Base-by-base conservation (phyloP, 2,329 filamentous ascomycete genomes). In the Fusarium dimerum region DNA sequence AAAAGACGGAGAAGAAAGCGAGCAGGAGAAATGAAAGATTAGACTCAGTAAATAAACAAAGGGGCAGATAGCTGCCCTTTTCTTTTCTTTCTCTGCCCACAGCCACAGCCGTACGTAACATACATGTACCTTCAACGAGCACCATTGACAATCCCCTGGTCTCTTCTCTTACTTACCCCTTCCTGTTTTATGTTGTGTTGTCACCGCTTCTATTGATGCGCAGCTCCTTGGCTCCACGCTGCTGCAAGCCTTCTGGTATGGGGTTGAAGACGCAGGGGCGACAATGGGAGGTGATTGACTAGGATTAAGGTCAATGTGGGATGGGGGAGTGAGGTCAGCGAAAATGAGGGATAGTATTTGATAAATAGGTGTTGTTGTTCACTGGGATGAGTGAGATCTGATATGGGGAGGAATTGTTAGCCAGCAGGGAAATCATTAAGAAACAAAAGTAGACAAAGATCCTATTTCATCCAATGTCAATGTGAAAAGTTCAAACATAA, bases 31-130 rank as follows among this genome's bases (percentile, higher is more conserved):
- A 36, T 36, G 9, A 36, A 40, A 40, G 43, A 41, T 10, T 4
- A 40, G 17, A 6, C 16, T 16, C 26, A 34, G 12, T 34, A 18
- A 49, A 40, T 39, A 48, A 36, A 39, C 40, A 40, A 41, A 38
- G 47, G 43, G 40, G 54, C 54, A 52, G 45, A 34, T 29, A 47
- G 40, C 42, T 38, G 20, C 45, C 47, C 41, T 53, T 56, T 57
- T 55, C 50, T 36, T 44, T 26, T 40, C 34, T 34, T 44, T 49
- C 29, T 47, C 46, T 3, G 45, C 41, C 40, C 18, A 48, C 30
- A 48, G 45, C 34, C 32, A 40, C 48, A 32, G 45, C 32, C 41
- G 49, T 54, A 53, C 56, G n/a, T 18, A 43, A 39, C 20, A 26
- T 5, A 26, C 20, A 26, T 5, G 20, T 26, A 26, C 20, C 20